A percentile compares a stretch with the other conserved stretches of the same genome.
phyloP scores from a whole-genome alignment of 192 early-diverging fungal species.

The Coemansia furcata region DNA sequence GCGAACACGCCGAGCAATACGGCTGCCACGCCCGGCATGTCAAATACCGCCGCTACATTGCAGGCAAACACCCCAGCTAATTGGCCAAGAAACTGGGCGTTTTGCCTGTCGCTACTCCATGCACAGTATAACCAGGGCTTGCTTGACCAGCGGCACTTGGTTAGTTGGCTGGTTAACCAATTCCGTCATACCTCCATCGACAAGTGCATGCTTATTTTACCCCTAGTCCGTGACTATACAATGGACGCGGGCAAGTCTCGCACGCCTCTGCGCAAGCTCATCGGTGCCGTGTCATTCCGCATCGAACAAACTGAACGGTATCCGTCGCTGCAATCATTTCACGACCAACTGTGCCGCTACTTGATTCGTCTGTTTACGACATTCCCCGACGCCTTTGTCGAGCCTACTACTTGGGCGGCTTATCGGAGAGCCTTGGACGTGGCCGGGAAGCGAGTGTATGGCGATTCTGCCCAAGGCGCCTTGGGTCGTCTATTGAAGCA shows the following conservation, averaged over 20 bases:
- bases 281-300: conserved; percentile 28
- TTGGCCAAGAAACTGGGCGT: conserved; percentile 37
- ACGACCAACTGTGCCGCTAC: conserved; percentile 8
- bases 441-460: neutral
- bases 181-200: conserved; percentile 26
- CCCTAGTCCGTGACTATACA: conserved; percentile 31
- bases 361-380: conserved; percentile 27
- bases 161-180: conserved; percentile 42
- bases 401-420: conserved; percentile 41
- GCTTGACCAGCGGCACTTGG: conserved; percentile 45
- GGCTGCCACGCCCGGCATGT: conserved; percentile 2
- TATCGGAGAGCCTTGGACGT: conserved; percentile 14
- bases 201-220: conserved; percentile 45
- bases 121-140: conserved; percentile 45
- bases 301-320: conserved; percentile 23
- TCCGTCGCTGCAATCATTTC: conserved; percentile 15
- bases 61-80: neutral
- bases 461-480: neutral
- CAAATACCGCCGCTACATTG: neutral
- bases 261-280: conserved; percentile 49
- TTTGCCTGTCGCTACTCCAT: conserved; percentile 27
- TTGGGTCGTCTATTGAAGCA: conserved; percentile 4
- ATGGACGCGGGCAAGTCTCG: conserved; percentile 44
- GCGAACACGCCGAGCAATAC: neutral
- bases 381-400: conserved; percentile 50